A percentile compares a stretch with the other conserved stretches of the same genome.
These are phyloP conservation scores for Solanum lignicaule DNA, from an alignment of 257 asterid genomes.

Conservation along the genomic window DNA sequence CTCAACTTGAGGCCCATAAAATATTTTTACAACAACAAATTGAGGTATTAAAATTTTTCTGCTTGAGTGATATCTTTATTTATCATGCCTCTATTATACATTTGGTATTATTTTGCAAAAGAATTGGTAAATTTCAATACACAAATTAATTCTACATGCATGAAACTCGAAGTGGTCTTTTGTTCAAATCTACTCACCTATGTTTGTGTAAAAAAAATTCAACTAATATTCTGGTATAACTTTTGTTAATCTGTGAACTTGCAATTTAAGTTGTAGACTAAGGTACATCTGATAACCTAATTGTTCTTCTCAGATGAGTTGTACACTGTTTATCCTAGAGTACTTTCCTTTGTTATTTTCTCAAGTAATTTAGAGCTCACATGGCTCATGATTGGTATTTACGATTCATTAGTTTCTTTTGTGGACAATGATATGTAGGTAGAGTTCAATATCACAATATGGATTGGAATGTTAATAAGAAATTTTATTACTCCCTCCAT, in stretches of 20 bases:
- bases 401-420: background rate
- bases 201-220: too few species aligned
- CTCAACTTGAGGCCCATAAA: background rate
- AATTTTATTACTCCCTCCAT: too few species aligned
- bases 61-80: background rate
- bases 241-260: too few species aligned
- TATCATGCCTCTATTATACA: background rate
- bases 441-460: too few species aligned
- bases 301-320: background rate
- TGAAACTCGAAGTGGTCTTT: background rate
- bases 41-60: slow-evolving; percentile 37
- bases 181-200: too few species aligned
- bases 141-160: background rate
- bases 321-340: too few species aligned
- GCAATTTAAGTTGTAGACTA: background rate
- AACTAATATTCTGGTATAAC: too few species aligned
- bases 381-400: background rate
- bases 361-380: background rate
- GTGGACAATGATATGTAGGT: too few species aligned
- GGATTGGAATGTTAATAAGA: too few species aligned
- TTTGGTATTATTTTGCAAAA: background rate
- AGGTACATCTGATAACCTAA: background rate
- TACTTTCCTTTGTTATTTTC: background rate
- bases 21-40: slow-evolving; percentile 26
- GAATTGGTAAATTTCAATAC: background rate